These are phyloP conservation scores for Termitomyces bulborhizus DNA, from an alignment of 768 basidiomycete species.

Conservation along the genomic window DNA sequence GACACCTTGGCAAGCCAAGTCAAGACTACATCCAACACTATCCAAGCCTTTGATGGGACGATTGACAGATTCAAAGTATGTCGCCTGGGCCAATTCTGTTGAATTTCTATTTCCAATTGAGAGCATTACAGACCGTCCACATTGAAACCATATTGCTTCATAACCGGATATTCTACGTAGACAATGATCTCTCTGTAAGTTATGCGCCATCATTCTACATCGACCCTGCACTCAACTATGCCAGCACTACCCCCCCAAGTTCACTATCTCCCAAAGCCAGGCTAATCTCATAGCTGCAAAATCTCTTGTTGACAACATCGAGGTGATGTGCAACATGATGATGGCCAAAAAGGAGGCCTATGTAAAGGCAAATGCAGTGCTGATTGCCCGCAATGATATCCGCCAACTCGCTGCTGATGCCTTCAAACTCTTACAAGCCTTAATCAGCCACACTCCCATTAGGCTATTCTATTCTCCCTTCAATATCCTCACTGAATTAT, in stretches of 20 bases:
- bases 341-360: no score
- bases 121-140: background rate
- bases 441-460: no score
- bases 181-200: background rate
- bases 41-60: background rate
- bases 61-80: background rate
- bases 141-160: accelerated
- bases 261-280: background rate
- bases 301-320: no score
- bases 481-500: no score
- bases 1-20: background rate
- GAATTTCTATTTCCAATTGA: no score
- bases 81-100: no score
- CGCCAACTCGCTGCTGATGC: no score
- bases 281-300: background rate
- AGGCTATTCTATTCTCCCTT: no score
- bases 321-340: no score
- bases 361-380: no score
- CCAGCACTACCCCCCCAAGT: background rate
- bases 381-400: no score
- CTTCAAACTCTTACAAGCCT: no score
- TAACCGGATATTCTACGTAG: accelerated
- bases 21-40: background rate
- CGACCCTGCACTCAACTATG: background rate
- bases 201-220: background rate